Conservation (phyloP, 106 monocot species). For the Hemerocallis citrina region DNA sequence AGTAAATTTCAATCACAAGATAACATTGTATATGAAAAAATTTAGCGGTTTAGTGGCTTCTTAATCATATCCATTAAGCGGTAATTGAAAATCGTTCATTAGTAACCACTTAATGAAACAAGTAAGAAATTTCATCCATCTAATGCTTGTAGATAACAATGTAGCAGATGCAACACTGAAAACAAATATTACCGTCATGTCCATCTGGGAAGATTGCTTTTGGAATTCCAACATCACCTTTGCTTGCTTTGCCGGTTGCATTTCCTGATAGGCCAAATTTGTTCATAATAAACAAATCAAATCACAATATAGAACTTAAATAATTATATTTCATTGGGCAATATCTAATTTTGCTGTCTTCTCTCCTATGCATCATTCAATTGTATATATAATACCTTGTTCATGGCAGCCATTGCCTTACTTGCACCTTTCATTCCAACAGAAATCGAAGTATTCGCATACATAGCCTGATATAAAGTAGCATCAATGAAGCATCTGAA, state of each 20-base stretch:
- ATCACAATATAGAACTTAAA: not conserved
- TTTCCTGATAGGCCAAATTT: slow-evolving; percentile 49
- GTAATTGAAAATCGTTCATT: too few species aligned
- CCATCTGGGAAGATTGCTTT: slow-evolving; percentile 94
- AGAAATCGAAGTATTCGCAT: slow-evolving; percentile 96
- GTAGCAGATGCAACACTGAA: too few species aligned
- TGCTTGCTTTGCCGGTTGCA: slow-evolving; percentile 83
- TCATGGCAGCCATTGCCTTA: slow-evolving; percentile 98
- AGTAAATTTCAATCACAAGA: too few species aligned
- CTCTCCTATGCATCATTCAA: not conserved
- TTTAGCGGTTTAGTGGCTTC: too few species aligned
- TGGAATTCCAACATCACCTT: slow-evolving; percentile 94
- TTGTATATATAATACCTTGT: slow-evolving; percentile 53
- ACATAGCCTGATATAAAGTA: slow-evolving; percentile 66
- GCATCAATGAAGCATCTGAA: not conserved
- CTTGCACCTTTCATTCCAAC: slow-evolving; percentile 98
- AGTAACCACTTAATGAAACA: too few species aligned
- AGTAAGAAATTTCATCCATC: too few species aligned
- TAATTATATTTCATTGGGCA: not conserved
- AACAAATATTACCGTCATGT: slow-evolving; percentile 88
- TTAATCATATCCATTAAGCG: too few species aligned
- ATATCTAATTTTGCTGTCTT: not conserved
- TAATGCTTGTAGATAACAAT: too few species aligned
- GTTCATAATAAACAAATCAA: not conserved
- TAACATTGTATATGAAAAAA: too few species aligned